Evolutionary conservation across 257 asterid genomes (phyloP).

Genomic region (Solanum appendiculatum): DNA sequence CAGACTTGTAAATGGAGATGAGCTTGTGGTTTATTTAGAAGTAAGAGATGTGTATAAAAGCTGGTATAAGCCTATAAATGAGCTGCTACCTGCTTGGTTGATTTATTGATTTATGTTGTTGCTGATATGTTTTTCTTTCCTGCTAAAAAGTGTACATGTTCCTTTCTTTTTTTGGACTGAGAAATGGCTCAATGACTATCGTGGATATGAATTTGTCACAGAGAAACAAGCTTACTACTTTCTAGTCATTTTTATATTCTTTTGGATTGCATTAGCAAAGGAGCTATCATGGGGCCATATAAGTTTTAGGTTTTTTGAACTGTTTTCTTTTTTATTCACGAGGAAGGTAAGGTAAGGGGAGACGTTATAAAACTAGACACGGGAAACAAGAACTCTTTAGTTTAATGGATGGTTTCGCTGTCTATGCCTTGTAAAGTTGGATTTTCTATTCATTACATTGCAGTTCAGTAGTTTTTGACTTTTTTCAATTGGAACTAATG

Average conservation of each 20-base stretch:
- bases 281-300: background rate
- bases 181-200: background rate
- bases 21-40: background rate
- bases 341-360: background rate
- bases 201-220: background rate
- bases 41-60: background rate
- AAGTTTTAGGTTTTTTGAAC: background rate
- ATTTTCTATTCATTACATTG: background rate
- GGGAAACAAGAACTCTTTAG: background rate
- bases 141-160: background rate
- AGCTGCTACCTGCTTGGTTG: background rate
- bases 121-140: background rate
- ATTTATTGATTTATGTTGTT: background rate
- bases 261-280: background rate
- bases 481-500: background rate
- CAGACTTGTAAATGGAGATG: background rate
- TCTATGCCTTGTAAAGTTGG: background rate
- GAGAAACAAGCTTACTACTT: background rate
- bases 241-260: background rate
- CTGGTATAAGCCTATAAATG: background rate
- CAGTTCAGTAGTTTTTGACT: background rate
- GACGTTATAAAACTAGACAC: background rate
- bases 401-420: background rate
- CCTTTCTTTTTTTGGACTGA: background rate
- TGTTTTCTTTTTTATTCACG: background rate